These are phyloP conservation scores for Leccinellum luteum DNA, from an alignment of 768 basidiomycete species.

Conservation along the genomic window DNA sequence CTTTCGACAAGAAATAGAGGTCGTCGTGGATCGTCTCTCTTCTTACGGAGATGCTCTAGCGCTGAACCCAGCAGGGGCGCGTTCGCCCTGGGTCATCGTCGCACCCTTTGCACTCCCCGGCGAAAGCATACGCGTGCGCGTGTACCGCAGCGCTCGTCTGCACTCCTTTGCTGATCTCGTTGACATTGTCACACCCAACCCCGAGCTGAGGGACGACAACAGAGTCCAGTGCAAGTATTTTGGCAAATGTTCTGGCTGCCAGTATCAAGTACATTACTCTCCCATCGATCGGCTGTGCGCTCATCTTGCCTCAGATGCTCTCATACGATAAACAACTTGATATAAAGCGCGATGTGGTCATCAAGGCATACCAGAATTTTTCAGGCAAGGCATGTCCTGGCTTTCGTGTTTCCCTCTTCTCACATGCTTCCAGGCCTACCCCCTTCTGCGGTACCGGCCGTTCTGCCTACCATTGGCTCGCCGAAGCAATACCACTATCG, in stretches of 20 bases:
- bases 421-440: slow-evolving; percentile 42
- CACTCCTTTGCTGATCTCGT: slow-evolving; percentile 78
- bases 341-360: slow-evolving; percentile 81
- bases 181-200: slow-evolving; percentile 60
- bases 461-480: slow-evolving; percentile 76
- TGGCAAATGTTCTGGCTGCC: slow-evolving; percentile 87
- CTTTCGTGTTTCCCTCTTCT: slow-evolving; percentile 25
- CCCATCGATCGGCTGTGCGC: not conserved
- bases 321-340: slow-evolving; percentile 84
- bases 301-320: slow-evolving; percentile 57
- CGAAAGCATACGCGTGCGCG: slow-evolving; percentile 69
- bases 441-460: slow-evolving; percentile 53
- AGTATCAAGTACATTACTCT: slow-evolving; percentile 68
- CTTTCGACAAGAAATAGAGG: slow-evolving; percentile 59
- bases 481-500: slow-evolving; percentile 90
- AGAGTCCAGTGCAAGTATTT: slow-evolving; percentile 83
- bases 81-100: slow-evolving; percentile 74
- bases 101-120: slow-evolving; percentile 84
- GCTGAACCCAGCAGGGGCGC: slow-evolving; percentile 41
- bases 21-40: slow-evolving; percentile 62
- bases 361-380: slow-evolving; percentile 80
- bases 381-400: slow-evolving; percentile 34
- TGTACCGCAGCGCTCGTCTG: slow-evolving; percentile 68
- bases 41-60: slow-evolving; percentile 68
- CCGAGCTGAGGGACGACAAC: slow-evolving; percentile 59